These are phyloP conservation scores for Colletotrichum trifolii DNA, from an alignment of 2,329 filamentous ascomycete genomes.

Conservation along the genomic window DNA sequence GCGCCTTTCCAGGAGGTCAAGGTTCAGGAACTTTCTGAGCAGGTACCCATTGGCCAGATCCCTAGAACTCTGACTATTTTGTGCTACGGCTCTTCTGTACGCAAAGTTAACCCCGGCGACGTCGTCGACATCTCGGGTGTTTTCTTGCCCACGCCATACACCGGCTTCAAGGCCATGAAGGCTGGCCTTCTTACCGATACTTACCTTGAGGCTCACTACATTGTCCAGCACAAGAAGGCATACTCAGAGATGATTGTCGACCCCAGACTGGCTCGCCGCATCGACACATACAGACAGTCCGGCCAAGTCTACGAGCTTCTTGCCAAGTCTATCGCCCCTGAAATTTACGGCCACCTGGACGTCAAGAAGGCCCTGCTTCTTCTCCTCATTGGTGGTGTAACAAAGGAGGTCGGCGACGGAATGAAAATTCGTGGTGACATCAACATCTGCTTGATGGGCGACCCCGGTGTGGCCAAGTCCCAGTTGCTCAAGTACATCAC, in stretches of 20 bases:
- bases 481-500: constrained; percentile 98
- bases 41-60: constrained; percentile 97
- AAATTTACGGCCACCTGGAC: constrained; percentile 96
- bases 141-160: constrained; percentile 97
- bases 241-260: constrained; percentile 94
- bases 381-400: constrained; percentile 94
- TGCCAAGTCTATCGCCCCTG: constrained; percentile 94
- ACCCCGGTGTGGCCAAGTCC: constrained; percentile 99
- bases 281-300: constrained; percentile 84
- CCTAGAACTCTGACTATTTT: constrained; percentile 90
- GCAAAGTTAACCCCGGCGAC: constrained; percentile 92
- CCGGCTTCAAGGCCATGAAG: constrained; percentile 97
- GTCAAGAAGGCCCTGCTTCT: constrained; percentile 98
- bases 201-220: constrained; percentile 92
- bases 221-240: constrained; percentile 97
- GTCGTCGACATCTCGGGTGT: constrained; percentile 94
- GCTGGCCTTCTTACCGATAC: constrained; percentile 97
- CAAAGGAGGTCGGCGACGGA: constrained; percentile 95
- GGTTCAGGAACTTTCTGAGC: constrained; percentile 99
- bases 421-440: constrained; percentile 99
- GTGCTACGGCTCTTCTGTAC: constrained; percentile 86
- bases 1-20: constrained; percentile 98
- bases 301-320: constrained; percentile 97
- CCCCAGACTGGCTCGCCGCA: constrained; percentile 80
- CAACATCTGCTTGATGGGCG: constrained; percentile 99